Conservation (phyloP, 306 rosid species). For the Vigna nakashimae region DNA sequence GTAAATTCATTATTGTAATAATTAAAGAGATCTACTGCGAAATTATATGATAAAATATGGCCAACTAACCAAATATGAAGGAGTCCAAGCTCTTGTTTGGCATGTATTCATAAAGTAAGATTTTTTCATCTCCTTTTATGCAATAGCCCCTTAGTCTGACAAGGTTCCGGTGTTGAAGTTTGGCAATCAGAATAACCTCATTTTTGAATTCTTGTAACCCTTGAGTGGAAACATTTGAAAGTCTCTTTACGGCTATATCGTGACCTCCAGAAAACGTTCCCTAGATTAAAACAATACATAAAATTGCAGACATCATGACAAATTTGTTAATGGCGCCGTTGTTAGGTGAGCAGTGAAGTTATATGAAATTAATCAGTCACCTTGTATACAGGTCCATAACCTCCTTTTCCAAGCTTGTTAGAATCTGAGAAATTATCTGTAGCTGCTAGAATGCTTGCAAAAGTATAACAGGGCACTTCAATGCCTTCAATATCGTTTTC, state of each 20-base stretch:
- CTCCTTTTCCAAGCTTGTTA: slow-evolving; percentile 65
- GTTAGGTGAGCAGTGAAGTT: background rate
- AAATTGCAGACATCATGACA: background rate
- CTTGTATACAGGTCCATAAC: slow-evolving; percentile 73
- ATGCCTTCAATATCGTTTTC: slow-evolving; percentile 46
- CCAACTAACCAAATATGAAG: slow-evolving; percentile 56
- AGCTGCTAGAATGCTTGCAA: slow-evolving; percentile 49
- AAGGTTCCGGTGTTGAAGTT: slow-evolving; percentile 61
- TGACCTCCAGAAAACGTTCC: slow-evolving; percentile 47
- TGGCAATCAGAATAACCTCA: slow-evolving; percentile 56
- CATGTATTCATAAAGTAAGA: slow-evolving; percentile 62
- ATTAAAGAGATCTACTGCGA: background rate
- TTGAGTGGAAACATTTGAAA: slow-evolving; percentile 55
- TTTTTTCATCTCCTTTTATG: slow-evolving; percentile 50
- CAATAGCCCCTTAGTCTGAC: slow-evolving; percentile 59
- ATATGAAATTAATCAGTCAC: slow-evolving; percentile 29
- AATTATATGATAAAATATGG: background rate
- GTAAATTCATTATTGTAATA: background rate
- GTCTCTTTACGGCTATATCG: slow-evolving; percentile 58
- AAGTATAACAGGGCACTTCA: slow-evolving; percentile 50
- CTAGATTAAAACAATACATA: slow-evolving; percentile 6
- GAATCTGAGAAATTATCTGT: slow-evolving; percentile 59
- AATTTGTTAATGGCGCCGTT: background rate
- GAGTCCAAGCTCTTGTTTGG: slow-evolving; percentile 61
- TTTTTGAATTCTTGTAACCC: slow-evolving; percentile 61